Base-by-base conservation (phyloP, 2,329 filamentous ascomycete species). In the Xylaria sp. region DNA sequence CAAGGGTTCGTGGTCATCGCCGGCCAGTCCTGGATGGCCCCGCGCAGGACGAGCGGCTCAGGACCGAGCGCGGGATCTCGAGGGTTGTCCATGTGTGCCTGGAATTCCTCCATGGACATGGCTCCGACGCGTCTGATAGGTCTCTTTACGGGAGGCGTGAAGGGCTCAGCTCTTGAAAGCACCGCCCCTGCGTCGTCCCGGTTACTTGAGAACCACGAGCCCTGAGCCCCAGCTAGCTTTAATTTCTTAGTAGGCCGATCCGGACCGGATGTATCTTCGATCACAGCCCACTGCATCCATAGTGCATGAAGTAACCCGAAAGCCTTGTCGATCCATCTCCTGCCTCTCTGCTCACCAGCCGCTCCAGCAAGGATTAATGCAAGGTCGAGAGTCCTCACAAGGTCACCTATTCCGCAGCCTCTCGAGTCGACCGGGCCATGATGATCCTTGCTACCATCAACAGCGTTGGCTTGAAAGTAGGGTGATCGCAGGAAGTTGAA, bases 311-410 rank as follows among this genome's bases (percentile, higher is more conserved):
- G 72, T 21, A 76, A 44, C 2, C 71, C 68, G 20, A 89, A 64
- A 0, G 79, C 77, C 39, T 72, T 66, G 52, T 87, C 78, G 42
- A 87, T 77, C 70, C 80, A 83, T 2, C 11, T 44, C 18, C 72
- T 66, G 7, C 82, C 80, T 50, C 89, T 76, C 1, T 67, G 53
- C 24, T 69, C 59, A 0, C 80, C 77, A 1, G 83, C 83, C 0
- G 82, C 88, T 1, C 89, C 90, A 0, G 90, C 84, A 49, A 92
- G 81, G 42, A 96, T 90, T 41, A 95, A 72, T 0, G 89, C 87
- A 69, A 86, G 85, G 64, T 97, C 92, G 1, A 97, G 78, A 1
- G 80, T 73, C 48, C 80, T 78, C 29, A 96, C 81, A 1, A 89
- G 76, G 1, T 77, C 70, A 29, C 83, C 78, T 3, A 92, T 67